Evolutionary conservation across 352 stramenopile species (phyloP).

Genomic region (Pythium guiyangense): DNA sequence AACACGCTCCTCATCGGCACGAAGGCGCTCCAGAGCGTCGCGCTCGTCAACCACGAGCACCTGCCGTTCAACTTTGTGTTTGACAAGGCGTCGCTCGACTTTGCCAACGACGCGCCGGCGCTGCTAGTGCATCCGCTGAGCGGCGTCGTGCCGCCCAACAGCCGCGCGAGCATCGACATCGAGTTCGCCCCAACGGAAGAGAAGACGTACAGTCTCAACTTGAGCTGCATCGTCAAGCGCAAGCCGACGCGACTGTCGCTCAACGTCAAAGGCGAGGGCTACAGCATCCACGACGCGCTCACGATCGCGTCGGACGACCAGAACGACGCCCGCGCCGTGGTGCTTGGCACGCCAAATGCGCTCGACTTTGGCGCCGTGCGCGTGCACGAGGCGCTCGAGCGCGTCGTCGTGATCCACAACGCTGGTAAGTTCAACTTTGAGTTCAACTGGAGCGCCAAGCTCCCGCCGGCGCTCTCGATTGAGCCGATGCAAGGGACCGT

Average conservation of each 20-base stretch:
- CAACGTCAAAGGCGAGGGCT: conserved; percentile 95
- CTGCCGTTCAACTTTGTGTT: conserved; percentile 95
- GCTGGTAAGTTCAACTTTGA: conserved; percentile 95
- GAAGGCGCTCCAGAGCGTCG: conserved; percentile 81
- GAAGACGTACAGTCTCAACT: conserved; percentile 92
- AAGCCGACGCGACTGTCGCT: conserved; percentile 90
- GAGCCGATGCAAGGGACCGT: conserved; percentile 81
- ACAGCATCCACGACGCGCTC: conserved; percentile 87
- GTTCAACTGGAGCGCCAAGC: conserved; percentile 77
- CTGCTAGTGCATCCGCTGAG: conserved; percentile 87
- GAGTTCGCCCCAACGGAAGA: conserved; percentile 90
- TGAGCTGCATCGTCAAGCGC: conserved; percentile 89
- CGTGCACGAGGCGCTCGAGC: conserved; percentile 74
- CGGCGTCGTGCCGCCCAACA: conserved; percentile 87
- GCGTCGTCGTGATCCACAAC: conserved; percentile 85
- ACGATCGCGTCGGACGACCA: conserved; percentile 33
- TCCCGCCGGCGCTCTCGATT: conserved; percentile 43
- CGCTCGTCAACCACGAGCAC: conserved; percentile 90
- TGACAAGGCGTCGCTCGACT: conserved; percentile 84
- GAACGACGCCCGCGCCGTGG: conserved; percentile 28
- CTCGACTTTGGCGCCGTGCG: conserved; percentile 89
- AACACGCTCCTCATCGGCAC: conserved; percentile 89
- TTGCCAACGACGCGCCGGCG: conserved; percentile 69
- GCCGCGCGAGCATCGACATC: conserved; percentile 74
- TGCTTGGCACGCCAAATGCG: conserved; percentile 26